Base-by-base conservation (phyloP, 129 eudicot genomes). In the Scalesia atractyloides region DNA sequence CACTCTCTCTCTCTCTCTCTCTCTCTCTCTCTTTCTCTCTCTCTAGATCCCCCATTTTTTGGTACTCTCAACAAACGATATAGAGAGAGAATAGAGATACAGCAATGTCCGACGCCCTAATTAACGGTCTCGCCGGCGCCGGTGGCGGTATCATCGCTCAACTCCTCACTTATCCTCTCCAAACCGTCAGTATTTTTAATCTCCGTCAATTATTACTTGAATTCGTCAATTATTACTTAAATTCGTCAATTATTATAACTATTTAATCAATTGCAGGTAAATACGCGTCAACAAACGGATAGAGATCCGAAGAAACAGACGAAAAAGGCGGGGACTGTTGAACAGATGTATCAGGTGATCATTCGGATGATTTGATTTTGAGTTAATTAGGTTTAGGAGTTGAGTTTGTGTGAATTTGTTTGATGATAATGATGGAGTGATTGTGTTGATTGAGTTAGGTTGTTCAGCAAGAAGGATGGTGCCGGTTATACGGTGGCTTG, bases 111-210 rank as follows among this genome's bases (percentile, higher is more conserved):
- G 98, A 93, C 83, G 98, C 98, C 14, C 74, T 93, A 82, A 89
- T 93, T 73, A 89, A 87, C 46, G 98, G 98, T 36, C 86, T 93
- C 37, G 90, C 98, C 82, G 96, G 98, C 53, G 98, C 98, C 81
- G 98, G 96, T 30, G 98, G 95, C 16, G 98, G 98, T 12, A 93
- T 89, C 85, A 93, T 89, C 79, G 98, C 98, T 75, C 98, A 93
- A 77, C 98, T 92, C 84, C 74, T 93, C 86, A 93, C 98, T 69
- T 93, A 89, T 52, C 98, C 98, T 51, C 95, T 93, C 44, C 96
- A 93, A 82, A 89, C 96, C 51, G 96, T 93, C 76, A 69, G 64
- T 72, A 18, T 6, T 16, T 52, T 61, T 49, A 69, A 56, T 16
- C 76, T 53, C 20, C 43, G n/a, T 5, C 46, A 41, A 8, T 41